Percentiles rank a stretch among this genome's conserved stretches.
phyloP scores from a whole-genome alignment of 2,329 filamentous ascomycete genomes.

The Fusarium sterilihyphosum region DNA sequence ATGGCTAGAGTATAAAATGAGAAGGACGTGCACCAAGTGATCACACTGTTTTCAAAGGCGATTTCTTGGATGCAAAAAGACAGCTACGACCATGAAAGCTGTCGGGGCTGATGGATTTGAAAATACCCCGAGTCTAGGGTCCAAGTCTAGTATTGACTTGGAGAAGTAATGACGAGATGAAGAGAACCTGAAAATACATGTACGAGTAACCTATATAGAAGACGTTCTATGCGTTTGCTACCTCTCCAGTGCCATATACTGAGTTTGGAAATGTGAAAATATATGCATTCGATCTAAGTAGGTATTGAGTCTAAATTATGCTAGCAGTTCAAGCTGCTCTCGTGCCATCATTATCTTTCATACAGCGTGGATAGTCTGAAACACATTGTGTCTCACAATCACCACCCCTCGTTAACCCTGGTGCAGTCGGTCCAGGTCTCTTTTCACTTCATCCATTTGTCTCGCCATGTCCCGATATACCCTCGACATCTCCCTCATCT shows the following conservation, averaged over 20 bases:
- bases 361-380: not conserved
- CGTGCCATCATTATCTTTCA: not conserved
- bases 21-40: not conserved
- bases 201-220: constrained; percentile 38
- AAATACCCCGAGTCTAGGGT: constrained; percentile 42
- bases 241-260: not conserved
- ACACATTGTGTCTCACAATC: not conserved
- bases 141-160: constrained; percentile 16
- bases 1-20: not conserved
- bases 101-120: constrained; percentile 29
- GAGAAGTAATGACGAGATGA: constrained; percentile 33
- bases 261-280: not conserved
- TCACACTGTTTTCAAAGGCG: not conserved
- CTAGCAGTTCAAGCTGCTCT: not conserved
- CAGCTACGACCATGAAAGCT: constrained; percentile 30
- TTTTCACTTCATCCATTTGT: constrained; percentile 60
- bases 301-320: not conserved
- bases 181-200: constrained; percentile 33
- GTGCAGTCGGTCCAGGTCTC: constrained; percentile 55
- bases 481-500: constrained; percentile 64
- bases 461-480: constrained; percentile 61
- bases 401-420: constrained; percentile 28
- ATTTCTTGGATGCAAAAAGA: constrained; percentile 19
- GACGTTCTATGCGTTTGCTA: constrained; percentile 7
- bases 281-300: not conserved